Percentiles rank a stretch among this genome's conserved stretches.
These are phyloP conservation scores for Aspergillus floridensis DNA, from an alignment of 2,329 filamentous ascomycete genomes.

Conservation along the genomic window DNA sequence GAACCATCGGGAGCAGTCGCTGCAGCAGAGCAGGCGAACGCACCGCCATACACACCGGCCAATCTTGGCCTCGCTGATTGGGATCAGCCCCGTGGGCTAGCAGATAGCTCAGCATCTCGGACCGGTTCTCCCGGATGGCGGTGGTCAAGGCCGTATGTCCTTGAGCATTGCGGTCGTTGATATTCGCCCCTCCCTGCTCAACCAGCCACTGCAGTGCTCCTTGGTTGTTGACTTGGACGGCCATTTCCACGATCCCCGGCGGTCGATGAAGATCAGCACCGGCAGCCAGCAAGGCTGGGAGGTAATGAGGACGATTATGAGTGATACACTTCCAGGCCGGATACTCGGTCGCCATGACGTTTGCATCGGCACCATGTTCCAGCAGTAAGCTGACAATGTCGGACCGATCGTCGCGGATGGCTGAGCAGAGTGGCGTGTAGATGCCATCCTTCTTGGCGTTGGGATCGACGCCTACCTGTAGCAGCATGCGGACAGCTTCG, in stretches of 20 bases:
- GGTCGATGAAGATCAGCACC: conserved; percentile 60
- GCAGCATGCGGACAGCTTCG: conserved; percentile 58
- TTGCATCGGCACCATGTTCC: conserved; percentile 51
- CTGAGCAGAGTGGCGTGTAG: conserved; percentile 66
- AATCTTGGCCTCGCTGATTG: conserved; percentile 63
- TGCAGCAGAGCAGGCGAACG: conserved; percentile 59
- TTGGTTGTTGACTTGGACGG: conserved; percentile 60
- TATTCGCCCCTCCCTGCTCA: conserved; percentile 55
- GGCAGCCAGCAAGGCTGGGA: conserved; percentile 59
- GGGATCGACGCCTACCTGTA: conserved; percentile 59
- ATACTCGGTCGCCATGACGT: conserved; percentile 60
- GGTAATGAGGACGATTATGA: conserved; percentile 60
- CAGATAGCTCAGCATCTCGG: conserved; percentile 60
- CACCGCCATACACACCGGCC: conserved; percentile 69
- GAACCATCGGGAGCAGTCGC: conserved; percentile 56
- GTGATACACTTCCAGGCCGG: conserved; percentile 68
- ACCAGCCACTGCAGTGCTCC: conserved; percentile 62
- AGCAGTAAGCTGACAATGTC: conserved; percentile 63
- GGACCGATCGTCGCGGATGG: conserved; percentile 63
- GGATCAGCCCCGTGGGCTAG: conserved; percentile 61
- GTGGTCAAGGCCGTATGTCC: conserved; percentile 64
- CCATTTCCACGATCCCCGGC: conserved; percentile 65
- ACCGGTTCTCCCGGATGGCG: conserved; percentile 60
- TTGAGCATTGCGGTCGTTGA: conserved; percentile 58
- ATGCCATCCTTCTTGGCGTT: conserved; percentile 64